Percentiles rank a stretch among this genome's conserved stretches.
Evolutionary conservation across 306 rosid species (phyloP).

Genomic region (Cercis canadensis): DNA sequence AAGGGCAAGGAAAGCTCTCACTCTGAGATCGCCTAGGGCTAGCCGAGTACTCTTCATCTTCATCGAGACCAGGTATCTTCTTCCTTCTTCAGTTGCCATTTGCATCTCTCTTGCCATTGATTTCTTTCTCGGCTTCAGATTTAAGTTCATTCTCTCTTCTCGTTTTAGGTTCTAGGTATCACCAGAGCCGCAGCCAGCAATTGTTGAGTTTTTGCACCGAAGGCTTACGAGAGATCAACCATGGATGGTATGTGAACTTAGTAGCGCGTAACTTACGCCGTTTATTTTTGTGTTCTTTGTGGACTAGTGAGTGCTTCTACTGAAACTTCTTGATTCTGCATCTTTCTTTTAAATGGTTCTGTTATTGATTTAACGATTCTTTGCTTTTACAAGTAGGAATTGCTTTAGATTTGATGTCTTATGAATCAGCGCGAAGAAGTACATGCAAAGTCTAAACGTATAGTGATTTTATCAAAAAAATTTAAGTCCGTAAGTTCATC

Average conservation of each 20-base stretch:
- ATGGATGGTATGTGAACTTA: constrained; percentile 67
- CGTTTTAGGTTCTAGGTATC: not conserved
- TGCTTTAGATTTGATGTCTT: too few species aligned
- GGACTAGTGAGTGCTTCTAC: not conserved
- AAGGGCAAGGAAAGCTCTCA: not conserved
- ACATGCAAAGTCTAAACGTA: too few species aligned
- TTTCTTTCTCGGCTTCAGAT: not conserved
- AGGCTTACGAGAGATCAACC: constrained; percentile 44
- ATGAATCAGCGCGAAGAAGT: too few species aligned
- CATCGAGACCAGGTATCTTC: not conserved
- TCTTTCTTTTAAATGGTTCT: too few species aligned
- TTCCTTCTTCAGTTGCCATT: not conserved
- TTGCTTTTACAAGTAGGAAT: not conserved
- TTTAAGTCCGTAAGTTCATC: not conserved
- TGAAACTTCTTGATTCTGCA: not conserved
- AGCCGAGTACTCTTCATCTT: not conserved
- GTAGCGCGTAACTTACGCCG: not conserved
- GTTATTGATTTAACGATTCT: constrained; percentile 3
- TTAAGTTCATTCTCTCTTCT: not conserved
- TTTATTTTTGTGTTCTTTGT: not conserved
- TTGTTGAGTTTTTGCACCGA: constrained; percentile 23
- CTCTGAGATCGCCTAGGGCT: not conserved
- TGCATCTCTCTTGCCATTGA: too few species aligned
- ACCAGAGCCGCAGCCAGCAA: not conserved
- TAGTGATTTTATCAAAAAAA: not conserved